Conservation (phyloP, 257 asterid species). For the Solanum commersonii region DNA sequence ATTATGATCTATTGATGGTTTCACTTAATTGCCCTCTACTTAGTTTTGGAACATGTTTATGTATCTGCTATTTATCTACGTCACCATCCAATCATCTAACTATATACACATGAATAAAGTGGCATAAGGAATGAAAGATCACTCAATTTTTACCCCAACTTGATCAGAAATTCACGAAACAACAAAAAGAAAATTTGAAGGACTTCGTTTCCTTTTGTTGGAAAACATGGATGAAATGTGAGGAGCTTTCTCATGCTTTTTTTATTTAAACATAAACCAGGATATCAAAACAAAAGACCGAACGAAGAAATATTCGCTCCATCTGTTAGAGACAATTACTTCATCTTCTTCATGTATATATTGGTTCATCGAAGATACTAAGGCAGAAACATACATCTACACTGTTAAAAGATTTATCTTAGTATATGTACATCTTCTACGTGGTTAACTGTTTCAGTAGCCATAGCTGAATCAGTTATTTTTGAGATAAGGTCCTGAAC, state of each 20-base stretch:
- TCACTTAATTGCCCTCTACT: background rate
- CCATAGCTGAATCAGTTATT: slow-evolving; percentile 1
- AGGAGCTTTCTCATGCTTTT: too few relatives aligned
- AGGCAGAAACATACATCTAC: background rate
- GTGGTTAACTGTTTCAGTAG: background rate
- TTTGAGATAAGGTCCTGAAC: slow-evolving; percentile 41
- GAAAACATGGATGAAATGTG: too few relatives aligned
- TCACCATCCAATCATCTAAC: background rate
- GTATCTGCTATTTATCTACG: background rate
- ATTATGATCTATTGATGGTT: background rate
- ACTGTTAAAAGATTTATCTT: background rate
- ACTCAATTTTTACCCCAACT: background rate
- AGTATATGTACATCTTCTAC: background rate
- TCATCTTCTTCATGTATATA: background rate
- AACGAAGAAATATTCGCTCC: background rate
- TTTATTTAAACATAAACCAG: background rate
- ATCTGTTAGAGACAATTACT: background rate
- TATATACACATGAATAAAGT: too few relatives aligned
- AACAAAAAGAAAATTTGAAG: background rate
- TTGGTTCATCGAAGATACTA: background rate
- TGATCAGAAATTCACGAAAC: background rate
- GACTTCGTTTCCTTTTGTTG: too few relatives aligned
- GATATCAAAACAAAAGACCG: background rate
- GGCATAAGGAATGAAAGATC: background rate
- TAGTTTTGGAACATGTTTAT: background rate